Evolutionary conservation across 2,329 filamentous ascomycete species (phyloP).

Genomic region (Aspergillus sp.): DNA sequence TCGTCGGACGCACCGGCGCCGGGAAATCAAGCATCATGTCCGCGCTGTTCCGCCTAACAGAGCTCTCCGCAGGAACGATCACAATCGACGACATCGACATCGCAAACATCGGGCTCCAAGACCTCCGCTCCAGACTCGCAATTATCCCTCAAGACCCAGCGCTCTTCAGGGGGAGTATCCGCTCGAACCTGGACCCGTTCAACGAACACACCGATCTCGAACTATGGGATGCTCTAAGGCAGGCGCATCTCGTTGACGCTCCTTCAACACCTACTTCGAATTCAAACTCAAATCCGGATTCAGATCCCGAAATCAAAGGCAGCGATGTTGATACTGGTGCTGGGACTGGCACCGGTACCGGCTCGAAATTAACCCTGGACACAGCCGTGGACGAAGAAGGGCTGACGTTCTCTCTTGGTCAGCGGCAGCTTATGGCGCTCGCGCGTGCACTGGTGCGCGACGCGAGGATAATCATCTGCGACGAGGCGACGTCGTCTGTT

Average conservation of each 20-base stretch:
- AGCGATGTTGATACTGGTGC: background rate
- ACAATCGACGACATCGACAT: slow-evolving; percentile 48
- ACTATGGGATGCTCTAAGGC: slow-evolving; percentile 48
- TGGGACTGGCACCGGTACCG: background rate
- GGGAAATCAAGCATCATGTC: slow-evolving; percentile 50
- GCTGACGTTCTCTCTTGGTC: slow-evolving; percentile 91
- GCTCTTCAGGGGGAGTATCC: slow-evolving; percentile 45
- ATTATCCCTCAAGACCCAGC: slow-evolving; percentile 50
- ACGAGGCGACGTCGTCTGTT: slow-evolving; percentile 90
- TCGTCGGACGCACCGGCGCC: slow-evolving; percentile 48
- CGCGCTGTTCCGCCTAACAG: slow-evolving; percentile 45
- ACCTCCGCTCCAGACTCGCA: slow-evolving; percentile 44
- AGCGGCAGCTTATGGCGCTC: slow-evolving; percentile 92
- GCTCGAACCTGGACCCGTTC: slow-evolving; percentile 48
- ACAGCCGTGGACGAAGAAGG: slow-evolving; percentile 88
- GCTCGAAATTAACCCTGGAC: slow-evolving; percentile 58
- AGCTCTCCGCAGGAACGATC: slow-evolving; percentile 42
- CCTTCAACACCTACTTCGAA: slow-evolving; percentile 18
- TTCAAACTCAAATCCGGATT: background rate
- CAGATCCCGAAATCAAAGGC: background rate
- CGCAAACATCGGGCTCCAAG: slow-evolving; percentile 39
- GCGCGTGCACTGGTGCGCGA: slow-evolving; percentile 85
- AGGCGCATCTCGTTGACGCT: slow-evolving; percentile 48
- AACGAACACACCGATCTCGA: slow-evolving; percentile 47
- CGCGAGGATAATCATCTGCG: slow-evolving; percentile 90